These are phyloP conservation scores for Akanthomyces uredinophilus DNA, from an alignment of 2,329 filamentous ascomycete genomes.

Conservation along the genomic window DNA sequence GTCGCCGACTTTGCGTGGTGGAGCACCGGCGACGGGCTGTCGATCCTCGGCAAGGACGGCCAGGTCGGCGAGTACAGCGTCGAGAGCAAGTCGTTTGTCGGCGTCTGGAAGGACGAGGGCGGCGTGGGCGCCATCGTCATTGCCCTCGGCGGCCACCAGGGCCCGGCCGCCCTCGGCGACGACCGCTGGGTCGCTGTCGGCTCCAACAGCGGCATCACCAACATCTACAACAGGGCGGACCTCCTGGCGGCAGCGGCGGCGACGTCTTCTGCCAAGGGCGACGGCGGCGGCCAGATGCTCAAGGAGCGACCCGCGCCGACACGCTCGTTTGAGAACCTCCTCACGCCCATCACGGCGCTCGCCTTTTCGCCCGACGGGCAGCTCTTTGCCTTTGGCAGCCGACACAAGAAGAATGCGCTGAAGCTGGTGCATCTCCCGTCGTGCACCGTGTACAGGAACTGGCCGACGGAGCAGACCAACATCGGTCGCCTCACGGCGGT, in stretches of 20 bases:
- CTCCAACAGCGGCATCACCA: slow-evolving; percentile 80
- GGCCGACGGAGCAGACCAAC: slow-evolving; percentile 88
- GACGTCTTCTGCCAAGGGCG: slow-evolving; percentile 14
- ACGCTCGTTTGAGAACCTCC: slow-evolving; percentile 76
- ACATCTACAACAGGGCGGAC: slow-evolving; percentile 79
- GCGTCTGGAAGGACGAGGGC: slow-evolving; percentile 85
- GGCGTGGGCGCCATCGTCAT: slow-evolving; percentile 80
- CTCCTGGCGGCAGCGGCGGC: slow-evolving; percentile 44
- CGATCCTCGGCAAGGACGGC: slow-evolving; percentile 78
- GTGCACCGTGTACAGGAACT: slow-evolving; percentile 93
- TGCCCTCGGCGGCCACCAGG: slow-evolving; percentile 66
- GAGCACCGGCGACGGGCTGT: slow-evolving; percentile 75
- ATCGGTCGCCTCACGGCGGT: slow-evolving; percentile 76
- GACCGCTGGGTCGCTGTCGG: slow-evolving; percentile 89
- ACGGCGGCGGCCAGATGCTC: slow-evolving; percentile 39
- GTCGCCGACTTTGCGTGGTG: slow-evolving; percentile 94
- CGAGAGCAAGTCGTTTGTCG: slow-evolving; percentile 61
- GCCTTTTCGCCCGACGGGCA: slow-evolving; percentile 86
- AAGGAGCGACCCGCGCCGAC: slow-evolving; percentile 66
- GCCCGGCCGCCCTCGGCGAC: slow-evolving; percentile 59
- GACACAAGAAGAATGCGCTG: slow-evolving; percentile 83
- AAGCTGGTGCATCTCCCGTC: slow-evolving; percentile 83
- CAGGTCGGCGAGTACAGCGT: slow-evolving; percentile 88
- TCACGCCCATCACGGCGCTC: slow-evolving; percentile 75
- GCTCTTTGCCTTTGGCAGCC: slow-evolving; percentile 78